Conservation (phyloP, 2,329 filamentous ascomycete species). For the Trichoderma harzianum region DNA sequence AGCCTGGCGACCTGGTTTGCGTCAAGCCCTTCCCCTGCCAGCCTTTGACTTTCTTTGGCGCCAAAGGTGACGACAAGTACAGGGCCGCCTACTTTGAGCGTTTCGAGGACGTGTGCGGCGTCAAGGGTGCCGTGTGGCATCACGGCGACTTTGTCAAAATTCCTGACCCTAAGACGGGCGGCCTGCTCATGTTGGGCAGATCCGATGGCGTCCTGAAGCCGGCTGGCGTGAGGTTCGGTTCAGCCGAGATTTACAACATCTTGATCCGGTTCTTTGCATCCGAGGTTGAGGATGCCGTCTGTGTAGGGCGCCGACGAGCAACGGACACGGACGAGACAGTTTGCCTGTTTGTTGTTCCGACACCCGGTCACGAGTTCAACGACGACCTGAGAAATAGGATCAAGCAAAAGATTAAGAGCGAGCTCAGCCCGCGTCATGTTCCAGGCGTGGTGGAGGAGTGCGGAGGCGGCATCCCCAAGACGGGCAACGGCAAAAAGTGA, state of each 20-base stretch:
- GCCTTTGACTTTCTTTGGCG: conserved; percentile 84
- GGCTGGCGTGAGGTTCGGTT: conserved; percentile 85
- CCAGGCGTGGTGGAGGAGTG: conserved; percentile 79
- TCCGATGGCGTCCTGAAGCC: conserved; percentile 94
- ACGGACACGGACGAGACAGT: conserved; percentile 81
- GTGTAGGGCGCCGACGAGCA: conserved; percentile 71
- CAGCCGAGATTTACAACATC: conserved; percentile 95
- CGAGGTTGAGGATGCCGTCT: conserved; percentile 81
- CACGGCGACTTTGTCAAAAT: conserved; percentile 86
- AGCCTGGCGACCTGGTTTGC: conserved; percentile 86
- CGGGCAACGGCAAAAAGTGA: conserved; percentile 92
- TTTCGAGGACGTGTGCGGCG: conserved; percentile 53
- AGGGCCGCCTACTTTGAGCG: conserved; percentile 81
- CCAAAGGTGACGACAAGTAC: conserved; percentile 66
- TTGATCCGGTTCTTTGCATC: conserved; percentile 75
- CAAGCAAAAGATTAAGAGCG: conserved; percentile 65
- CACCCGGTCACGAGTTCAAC: conserved; percentile 52
- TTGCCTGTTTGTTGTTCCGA: conserved; percentile 82
- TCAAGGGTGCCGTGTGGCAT: conserved; percentile 66
- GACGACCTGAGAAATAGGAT: conserved; percentile 61
- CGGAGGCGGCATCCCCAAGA: conserved; percentile 78
- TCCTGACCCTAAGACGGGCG: conserved; percentile 64
- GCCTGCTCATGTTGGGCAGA: conserved; percentile 84
- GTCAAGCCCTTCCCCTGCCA: conserved; percentile 83
- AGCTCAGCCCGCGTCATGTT: conserved; percentile 86